Percentiles rank a stretch among this genome's conserved stretches.
phyloP scores from a whole-genome alignment of 768 basidiomycete species.

The Rhizopogon rudus region DNA sequence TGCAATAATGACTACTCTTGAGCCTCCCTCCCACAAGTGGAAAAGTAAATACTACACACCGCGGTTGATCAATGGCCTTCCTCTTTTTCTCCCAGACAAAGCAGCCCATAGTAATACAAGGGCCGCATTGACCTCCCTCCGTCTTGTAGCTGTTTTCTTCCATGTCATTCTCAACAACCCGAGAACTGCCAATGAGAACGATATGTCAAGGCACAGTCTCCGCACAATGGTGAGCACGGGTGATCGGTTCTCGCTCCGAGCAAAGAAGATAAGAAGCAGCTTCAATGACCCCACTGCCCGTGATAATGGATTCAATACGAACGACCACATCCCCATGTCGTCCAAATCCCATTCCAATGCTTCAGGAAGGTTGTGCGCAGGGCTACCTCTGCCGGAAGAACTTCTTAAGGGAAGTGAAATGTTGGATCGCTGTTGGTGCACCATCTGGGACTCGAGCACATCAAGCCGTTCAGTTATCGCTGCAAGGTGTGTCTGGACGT shows the following conservation, averaged over 20 bases:
- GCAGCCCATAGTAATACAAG: slow-evolving; percentile 67
- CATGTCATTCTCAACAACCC: slow-evolving; percentile 54
- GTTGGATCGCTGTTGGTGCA: slow-evolving; percentile 36
- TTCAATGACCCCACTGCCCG: slow-evolving; percentile 44
- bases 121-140: slow-evolving; percentile 63
- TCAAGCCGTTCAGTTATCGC: slow-evolving; percentile 84
- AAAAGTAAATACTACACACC: slow-evolving; percentile 28
- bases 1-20: slow-evolving; percentile 3
- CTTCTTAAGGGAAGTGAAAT: slow-evolving; percentile 35
- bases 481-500: slow-evolving; percentile 75
- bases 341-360: slow-evolving; percentile 61
- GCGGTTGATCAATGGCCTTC: slow-evolving; percentile 45
- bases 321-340: slow-evolving; percentile 81
- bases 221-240: slow-evolving; percentile 66
- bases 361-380: slow-evolving; percentile 27
- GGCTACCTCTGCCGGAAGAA: slow-evolving; percentile 39
- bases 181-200: slow-evolving; percentile 66
- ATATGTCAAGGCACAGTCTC: slow-evolving; percentile 72
- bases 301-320: slow-evolving; percentile 62
- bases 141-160: slow-evolving; percentile 63
- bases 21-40: neutral
- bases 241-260: slow-evolving; percentile 53
- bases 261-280: slow-evolving; percentile 52
- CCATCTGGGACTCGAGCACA: slow-evolving; percentile 38
- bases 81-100: slow-evolving; percentile 48